Base-by-base conservation (phyloP, 495 filamentous ascomycete species). In the Aspergillus diversus region DNA sequence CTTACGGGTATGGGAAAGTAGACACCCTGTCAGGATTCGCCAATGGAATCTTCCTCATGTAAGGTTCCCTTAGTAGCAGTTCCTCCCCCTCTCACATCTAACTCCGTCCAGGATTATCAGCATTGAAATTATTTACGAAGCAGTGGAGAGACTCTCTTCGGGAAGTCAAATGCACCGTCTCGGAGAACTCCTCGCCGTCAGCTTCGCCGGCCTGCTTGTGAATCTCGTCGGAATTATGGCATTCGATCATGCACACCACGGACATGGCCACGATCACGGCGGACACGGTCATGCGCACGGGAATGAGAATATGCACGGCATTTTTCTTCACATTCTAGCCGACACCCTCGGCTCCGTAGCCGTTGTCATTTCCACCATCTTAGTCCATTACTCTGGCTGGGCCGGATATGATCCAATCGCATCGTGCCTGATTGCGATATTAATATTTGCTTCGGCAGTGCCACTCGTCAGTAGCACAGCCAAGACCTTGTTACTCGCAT, bases 291-390 rank as follows among this genome's bases (percentile, higher is more conserved):
- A 76, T 65, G 69, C 63, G 60, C 91, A 96, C 73, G 90, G 90
- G 58, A 97, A 96, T 72, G 96, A 99, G 68, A 99, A 99, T 69
- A 98, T 99, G 96, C 88, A 93, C 63, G 95, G 95, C n/a, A 98
- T 99, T 63, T 99, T 94, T 78, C 79, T 99, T 8, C 95, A 99
- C 69, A 91, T 99, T 58, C 81, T 98, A 5, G 96, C 94, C 8
- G 95, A 99, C 71, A 96, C 96, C 0, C 86, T 98, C 17, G 95
- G 95, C 12, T 97, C 92, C 39, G 90, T 93, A 15, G 93, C 93
- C 12, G 95, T 99, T 50, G 96, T 99, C 58, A 87, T 94, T 48
- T 97, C 92, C 11, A 98, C 95, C 5, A 77, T 91, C 0, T 81
- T 97, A 4, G 94, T 96, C 5, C 89, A 96, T 69, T 89, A 90